These are phyloP conservation scores for Jacaranda mimosifolia DNA, from an alignment of 257 asterid species.

Conservation along the genomic window DNA sequence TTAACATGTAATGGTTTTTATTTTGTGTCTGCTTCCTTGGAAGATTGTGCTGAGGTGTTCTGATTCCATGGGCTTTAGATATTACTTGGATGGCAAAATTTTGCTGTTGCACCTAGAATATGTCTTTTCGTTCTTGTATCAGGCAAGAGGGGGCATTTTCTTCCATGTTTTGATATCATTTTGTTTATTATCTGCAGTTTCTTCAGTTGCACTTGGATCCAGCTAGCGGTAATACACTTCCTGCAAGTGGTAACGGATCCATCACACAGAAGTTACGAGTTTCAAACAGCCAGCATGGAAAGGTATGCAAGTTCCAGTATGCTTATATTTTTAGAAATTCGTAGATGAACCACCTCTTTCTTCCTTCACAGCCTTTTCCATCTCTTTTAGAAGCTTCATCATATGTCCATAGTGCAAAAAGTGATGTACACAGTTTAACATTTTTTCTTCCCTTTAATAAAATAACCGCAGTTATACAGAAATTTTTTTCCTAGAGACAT, in stretches of 20 bases:
- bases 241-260: constrained; percentile 66
- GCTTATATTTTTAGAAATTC: not conserved
- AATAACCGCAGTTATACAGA: not conserved
- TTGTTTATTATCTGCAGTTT: constrained; percentile 61
- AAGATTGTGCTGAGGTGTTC: not conserved
- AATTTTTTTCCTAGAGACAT: no score
- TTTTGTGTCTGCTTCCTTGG: not conserved
- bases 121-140: not conserved
- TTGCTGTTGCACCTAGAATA: not conserved
- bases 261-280: constrained; percentile 74
- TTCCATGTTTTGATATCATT: constrained; percentile 11
- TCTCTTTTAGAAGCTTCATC: not conserved
- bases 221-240: constrained; percentile 81
- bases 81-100: not conserved
- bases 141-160: not conserved
- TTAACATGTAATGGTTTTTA: constrained; percentile 5
- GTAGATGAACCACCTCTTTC: constrained; percentile 6
- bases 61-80: not conserved
- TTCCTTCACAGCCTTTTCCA: not conserved
- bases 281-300: constrained; percentile 83
- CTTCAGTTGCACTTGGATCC: constrained; percentile 95
- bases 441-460: not conserved
- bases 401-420: not conserved
- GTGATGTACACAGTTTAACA: not conserved
- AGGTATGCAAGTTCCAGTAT: constrained; percentile 53